Evolutionary conservation across 805 yeast species (phyloP), one percentile per base, ranked within the genome.

Genomic region (Starmerella bombicola): DNA sequence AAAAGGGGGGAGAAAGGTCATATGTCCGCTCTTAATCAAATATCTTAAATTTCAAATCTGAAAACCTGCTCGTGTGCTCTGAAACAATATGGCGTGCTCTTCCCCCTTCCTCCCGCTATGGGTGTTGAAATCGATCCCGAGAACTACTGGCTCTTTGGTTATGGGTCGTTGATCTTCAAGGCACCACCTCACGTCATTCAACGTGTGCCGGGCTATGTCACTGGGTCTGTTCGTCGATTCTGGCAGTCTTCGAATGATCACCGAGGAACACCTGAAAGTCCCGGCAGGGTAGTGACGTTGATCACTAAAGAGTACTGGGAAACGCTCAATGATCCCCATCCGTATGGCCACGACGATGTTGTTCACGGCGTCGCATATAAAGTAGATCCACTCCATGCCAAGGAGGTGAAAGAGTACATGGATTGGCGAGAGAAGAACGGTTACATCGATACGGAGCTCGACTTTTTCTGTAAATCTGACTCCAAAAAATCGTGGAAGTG

Each of bases 191-290:
- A 71, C 49, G 70, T 72, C 46, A 66, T 73, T 35, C 65, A 69
- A 52, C 62, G 74, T 29, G 68, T 80, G 8, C 76, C 84, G 0
- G 95, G 95, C 0, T 71, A 76, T 35, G 66, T 86, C 19, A 66
- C 67, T 38, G 95, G 95, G 2, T 84, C 66, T 50, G 73, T 78
- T 1, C 68, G 97, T 17, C 63, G 95, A 33, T 86, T 86, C 56
- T 86, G 95, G 95, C 96, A 86, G 59, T 71, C 82, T 26, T 78
- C 91, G 9, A 74, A 78, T 19, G 96, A 86, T 57, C 95, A 88
- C 58, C 63, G 96, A 39, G 96, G 96, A 1, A 80, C 93, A 0
- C 84, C 83, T 0, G 81, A 73, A 42, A 56, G 62, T n/a, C 94
- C 93, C 1, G 97, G 97, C 0, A 61, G 96, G 25, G 96, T 86